Percentiles rank a stretch among this genome's conserved stretches.
These are phyloP conservation scores for Linnemannia hyalina DNA, from an alignment of 192 early-diverging fungal species.

Conservation along the genomic window DNA sequence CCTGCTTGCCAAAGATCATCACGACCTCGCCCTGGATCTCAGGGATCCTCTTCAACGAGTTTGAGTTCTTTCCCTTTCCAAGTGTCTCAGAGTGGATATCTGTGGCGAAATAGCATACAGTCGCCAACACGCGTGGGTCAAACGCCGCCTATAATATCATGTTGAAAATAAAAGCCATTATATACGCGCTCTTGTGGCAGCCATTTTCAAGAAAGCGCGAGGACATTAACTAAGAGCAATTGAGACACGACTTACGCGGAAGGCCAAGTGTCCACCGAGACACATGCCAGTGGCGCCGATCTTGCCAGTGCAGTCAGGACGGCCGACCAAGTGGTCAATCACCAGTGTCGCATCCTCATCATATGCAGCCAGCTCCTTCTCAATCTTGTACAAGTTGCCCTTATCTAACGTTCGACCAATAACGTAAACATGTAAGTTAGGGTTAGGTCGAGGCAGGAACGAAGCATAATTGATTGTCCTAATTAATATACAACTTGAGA, in stretches of 20 bases:
- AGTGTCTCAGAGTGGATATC: conserved; percentile 73
- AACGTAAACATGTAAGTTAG: not conserved
- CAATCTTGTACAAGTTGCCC: conserved; percentile 72
- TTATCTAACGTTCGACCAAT: conserved; percentile 52
- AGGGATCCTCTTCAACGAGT: conserved; percentile 61
- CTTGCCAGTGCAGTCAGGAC: conserved; percentile 69
- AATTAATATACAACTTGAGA: not conserved
- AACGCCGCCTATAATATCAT: conserved; percentile 60
- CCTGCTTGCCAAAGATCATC: conserved; percentile 75
- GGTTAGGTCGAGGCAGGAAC: not conserved
- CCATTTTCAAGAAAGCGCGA: too few species aligned
- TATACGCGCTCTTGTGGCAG: not conserved
- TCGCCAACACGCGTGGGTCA: conserved; percentile 65
- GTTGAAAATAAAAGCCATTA: not conserved
- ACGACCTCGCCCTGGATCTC: conserved; percentile 72
- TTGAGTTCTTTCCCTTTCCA: conserved; percentile 57
- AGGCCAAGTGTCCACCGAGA: conserved; percentile 71
- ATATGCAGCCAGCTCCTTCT: conserved; percentile 66
- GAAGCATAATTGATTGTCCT: not conserved
- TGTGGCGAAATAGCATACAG: conserved; percentile 74
- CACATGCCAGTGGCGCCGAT: conserved; percentile 73
- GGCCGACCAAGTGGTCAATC: conserved; percentile 62
- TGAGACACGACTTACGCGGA: conserved; percentile 53
- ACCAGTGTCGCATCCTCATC: conserved; percentile 70
- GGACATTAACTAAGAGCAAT: not conserved